phyloP scores from a whole-genome alignment of 164 flowering plant species.

The Vitis rotundifolia region DNA sequence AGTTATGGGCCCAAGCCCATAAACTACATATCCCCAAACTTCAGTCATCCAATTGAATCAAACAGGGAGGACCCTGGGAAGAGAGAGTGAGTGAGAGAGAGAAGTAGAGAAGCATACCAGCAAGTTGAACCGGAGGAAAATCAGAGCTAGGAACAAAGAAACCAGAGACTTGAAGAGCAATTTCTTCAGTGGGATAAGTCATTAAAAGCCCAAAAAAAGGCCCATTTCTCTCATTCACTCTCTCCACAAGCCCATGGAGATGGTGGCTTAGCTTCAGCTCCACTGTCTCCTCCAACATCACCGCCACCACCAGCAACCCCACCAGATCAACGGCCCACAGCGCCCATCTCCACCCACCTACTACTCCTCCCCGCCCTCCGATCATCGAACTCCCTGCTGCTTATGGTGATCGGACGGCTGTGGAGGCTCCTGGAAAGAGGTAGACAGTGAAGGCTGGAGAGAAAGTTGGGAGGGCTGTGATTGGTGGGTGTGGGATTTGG shows the following conservation, averaged over 20 bases:
- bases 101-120: slow-evolving; percentile 30
- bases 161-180: slow-evolving; percentile 25
- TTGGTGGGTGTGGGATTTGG: background rate
- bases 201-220: slow-evolving; percentile 53
- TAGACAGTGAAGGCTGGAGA: background rate
- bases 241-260: slow-evolving; percentile 27
- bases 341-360: background rate
- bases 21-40: too few species aligned
- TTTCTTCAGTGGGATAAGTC: slow-evolving; percentile 43
- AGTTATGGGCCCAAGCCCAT: too few species aligned
- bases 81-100: background rate
- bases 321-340: slow-evolving; percentile 1
- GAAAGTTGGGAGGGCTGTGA: too few species aligned
- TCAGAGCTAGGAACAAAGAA: slow-evolving; percentile 28
- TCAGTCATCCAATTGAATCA: background rate
- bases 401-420: background rate
- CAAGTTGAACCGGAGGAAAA: slow-evolving; percentile 40
- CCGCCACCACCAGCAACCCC: slow-evolving; percentile 5
- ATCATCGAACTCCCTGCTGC: background rate
- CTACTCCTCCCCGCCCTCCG: background rate
- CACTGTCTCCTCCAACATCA: slow-evolving; percentile 10
- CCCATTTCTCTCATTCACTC: slow-evolving; percentile 37
- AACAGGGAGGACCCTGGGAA: background rate
- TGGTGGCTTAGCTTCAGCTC: slow-evolving; percentile 36
- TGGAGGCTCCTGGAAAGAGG: background rate